Conservation (phyloP, 441 rosid genomes). For the Pelargonium myrrhifolium region DNA sequence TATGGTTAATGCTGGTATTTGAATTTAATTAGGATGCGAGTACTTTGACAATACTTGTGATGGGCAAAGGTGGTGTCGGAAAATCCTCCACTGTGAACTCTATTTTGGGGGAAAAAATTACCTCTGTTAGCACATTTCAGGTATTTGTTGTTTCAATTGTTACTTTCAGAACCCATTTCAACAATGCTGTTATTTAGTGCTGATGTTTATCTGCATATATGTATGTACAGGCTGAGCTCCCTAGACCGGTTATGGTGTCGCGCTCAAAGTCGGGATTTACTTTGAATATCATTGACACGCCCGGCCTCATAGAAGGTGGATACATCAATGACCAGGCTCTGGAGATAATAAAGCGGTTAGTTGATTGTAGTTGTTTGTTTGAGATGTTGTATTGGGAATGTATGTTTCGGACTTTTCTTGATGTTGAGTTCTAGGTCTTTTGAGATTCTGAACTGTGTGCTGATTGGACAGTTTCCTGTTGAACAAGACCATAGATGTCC, state of each 20-base stretch:
- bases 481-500: slow-evolving; percentile 41
- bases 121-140: slow-evolving; percentile 51
- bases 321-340: slow-evolving; percentile 48
- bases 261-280: slow-evolving; percentile 48
- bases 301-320: slow-evolving; percentile 55
- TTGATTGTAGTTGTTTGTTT: neutral
- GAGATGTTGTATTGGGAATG: neutral
- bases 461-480: slow-evolving; percentile 33
- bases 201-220: slow-evolving; percentile 6
- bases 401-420: neutral
- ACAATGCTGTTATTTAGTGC: too few relatives aligned
- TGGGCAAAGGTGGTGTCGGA: slow-evolving; percentile 56
- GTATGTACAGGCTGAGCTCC: slow-evolving; percentile 35
- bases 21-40: slow-evolving; percentile 31
- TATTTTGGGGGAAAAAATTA: slow-evolving; percentile 40
- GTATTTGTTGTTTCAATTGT: slow-evolving; percentile 19
- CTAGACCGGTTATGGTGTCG: slow-evolving; percentile 43
- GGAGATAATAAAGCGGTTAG: slow-evolving; percentile 40
- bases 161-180: neutral
- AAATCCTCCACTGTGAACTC: slow-evolving; percentile 53
- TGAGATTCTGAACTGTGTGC: neutral
- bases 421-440: neutral
- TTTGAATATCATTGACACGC: slow-evolving; percentile 41
- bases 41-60: slow-evolving; percentile 41
- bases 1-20: neutral